Evolutionary conservation across 495 filamentous ascomycete species (phyloP).

Genomic region (Cercophora sp.): DNA sequence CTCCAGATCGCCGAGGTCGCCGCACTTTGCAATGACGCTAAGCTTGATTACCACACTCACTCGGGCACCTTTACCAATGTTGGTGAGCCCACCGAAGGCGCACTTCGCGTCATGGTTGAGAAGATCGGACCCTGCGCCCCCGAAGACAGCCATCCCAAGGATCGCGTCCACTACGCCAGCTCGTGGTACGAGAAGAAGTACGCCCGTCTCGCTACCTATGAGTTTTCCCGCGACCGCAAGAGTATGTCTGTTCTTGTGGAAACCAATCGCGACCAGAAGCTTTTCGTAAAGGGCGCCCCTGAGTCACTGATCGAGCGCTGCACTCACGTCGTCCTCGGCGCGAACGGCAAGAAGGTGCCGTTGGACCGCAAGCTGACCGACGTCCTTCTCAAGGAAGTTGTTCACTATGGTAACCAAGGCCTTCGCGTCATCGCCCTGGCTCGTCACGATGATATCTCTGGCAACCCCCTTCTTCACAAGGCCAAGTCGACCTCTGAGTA

Average conservation of each 20-base stretch:
- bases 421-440: slow-evolving; percentile 95
- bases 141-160: slow-evolving; percentile 35
- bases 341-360: slow-evolving; percentile 67
- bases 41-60: slow-evolving; percentile 75
- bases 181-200: slow-evolving; percentile 75
- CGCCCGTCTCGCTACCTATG: slow-evolving; percentile 78
- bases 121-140: slow-evolving; percentile 72
- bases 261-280: slow-evolving; percentile 60
- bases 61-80: slow-evolving; percentile 72
- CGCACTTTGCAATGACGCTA: slow-evolving; percentile 86
- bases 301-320: slow-evolving; percentile 92
- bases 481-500: slow-evolving; percentile 85
- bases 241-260: slow-evolving; percentile 97
- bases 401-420: slow-evolving; percentile 85
- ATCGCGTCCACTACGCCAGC: slow-evolving; percentile 73
- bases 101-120: slow-evolving; percentile 84
- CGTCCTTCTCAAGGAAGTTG: slow-evolving; percentile 70
- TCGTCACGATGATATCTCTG: slow-evolving; percentile 64
- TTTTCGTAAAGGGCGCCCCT: slow-evolving; percentile 95
- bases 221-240: slow-evolving; percentile 97
- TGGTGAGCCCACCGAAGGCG: slow-evolving; percentile 94
- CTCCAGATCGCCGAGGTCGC: slow-evolving; percentile 80
- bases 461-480: slow-evolving; percentile 62
- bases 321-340: slow-evolving; percentile 69
- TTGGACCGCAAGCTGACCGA: slow-evolving; percentile 62